Evolutionary conservation across 306 rosid species (phyloP).

Genomic region (Glycyrrhiza uralensis): DNA sequence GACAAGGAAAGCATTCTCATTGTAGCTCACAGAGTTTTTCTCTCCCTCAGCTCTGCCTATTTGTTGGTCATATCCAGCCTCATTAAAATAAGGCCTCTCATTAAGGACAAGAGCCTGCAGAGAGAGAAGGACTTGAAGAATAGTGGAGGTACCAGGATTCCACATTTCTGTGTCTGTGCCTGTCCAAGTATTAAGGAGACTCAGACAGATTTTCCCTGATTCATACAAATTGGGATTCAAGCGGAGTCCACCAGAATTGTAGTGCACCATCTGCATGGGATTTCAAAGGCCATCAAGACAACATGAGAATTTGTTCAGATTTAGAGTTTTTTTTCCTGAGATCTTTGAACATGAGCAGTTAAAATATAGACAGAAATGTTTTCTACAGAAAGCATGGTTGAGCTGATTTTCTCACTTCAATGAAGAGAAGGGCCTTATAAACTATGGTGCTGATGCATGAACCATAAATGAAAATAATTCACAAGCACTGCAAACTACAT

Average conservation of each 20-base stretch:
- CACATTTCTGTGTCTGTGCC: conserved; percentile 86
- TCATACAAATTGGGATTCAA: conserved; percentile 91
- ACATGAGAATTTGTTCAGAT: conserved; percentile 26
- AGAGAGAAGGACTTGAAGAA: conserved; percentile 95
- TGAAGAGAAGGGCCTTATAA: not conserved
- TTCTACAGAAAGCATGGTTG: not conserved
- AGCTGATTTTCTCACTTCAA: not conserved
- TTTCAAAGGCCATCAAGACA: conserved; percentile 21
- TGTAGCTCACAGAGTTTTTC: conserved; percentile 86
- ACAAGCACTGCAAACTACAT: conserved; percentile 21
- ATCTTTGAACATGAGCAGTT: conserved; percentile 11
- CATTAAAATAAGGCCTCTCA: conserved; percentile 95
- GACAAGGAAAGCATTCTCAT: conserved; percentile 85
- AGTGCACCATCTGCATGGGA: conserved; percentile 77
- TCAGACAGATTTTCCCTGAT: conserved; percentile 92
- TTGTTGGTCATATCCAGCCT: conserved; percentile 96
- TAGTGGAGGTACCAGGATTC: conserved; percentile 73
- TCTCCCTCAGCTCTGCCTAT: conserved; percentile 90
- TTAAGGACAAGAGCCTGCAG: conserved; percentile 97
- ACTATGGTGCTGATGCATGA: conserved; percentile 7
- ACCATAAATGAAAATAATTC: not conserved
- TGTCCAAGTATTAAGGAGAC: conserved; percentile 92
- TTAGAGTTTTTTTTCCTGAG: conserved; percentile 9
- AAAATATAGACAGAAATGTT: not conserved
- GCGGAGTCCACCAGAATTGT: conserved; percentile 85